phyloP scores from a whole-genome alignment of 2,329 filamentous ascomycete genomes.

The Chrysosporium keratinophilum region DNA sequence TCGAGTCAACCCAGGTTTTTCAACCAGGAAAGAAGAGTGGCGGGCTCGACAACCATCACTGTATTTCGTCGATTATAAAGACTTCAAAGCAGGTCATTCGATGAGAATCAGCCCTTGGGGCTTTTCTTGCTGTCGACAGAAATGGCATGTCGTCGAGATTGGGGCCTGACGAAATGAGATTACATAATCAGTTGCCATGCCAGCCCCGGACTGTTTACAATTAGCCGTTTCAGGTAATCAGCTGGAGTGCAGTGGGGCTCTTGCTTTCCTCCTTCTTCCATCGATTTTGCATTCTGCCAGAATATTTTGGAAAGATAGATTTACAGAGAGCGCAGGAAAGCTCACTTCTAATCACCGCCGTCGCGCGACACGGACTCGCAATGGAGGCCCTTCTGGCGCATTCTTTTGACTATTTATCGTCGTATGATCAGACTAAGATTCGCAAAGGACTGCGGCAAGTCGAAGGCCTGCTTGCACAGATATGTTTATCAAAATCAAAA shows the following conservation, averaged over 20 bases:
- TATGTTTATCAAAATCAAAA: conserved; percentile 60
- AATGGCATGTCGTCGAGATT: no score
- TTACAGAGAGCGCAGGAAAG: neutral
- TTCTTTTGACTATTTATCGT: conserved; percentile 93
- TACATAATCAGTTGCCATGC: conserved; percentile 10
- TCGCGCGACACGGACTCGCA: neutral
- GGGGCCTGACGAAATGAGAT: no score
- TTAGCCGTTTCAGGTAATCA: neutral
- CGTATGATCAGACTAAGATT: conserved; percentile 79
- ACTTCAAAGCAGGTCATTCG: no score
- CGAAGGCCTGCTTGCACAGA: conserved; percentile 84
- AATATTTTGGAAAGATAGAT: neutral
- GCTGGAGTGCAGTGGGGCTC: neutral
- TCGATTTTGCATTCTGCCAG: neutral
- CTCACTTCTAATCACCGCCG: no score
- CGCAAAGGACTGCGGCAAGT: conserved; percentile 90
- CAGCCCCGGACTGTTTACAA: conserved; percentile 3
- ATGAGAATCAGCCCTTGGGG: no score
- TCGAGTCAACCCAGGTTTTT: no score
- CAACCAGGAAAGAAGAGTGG: no score
- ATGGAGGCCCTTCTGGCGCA: conserved; percentile 91
- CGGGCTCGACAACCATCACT: no score
- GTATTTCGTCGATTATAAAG: no score
- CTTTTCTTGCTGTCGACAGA: no score
- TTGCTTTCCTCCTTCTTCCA: neutral